Evolutionary conservation across 106 monocot genomes (phyloP), one percentile per base, ranked within the genome.

Genomic region (Dioscorea dumetorum): DNA sequence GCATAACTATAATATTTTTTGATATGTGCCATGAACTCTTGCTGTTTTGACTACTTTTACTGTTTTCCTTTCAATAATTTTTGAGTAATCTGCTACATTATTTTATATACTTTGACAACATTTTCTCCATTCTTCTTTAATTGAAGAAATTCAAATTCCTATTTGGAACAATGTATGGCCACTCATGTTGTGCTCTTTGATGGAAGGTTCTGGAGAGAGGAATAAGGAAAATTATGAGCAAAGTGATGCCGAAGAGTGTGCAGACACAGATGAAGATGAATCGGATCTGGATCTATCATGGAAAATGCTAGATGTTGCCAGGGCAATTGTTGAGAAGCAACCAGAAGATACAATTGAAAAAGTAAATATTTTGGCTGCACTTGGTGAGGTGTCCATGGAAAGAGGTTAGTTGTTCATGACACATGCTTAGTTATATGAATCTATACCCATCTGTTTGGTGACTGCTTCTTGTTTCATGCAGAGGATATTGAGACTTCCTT

Each of bases 281-380:
- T 87, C 92, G 70, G 97, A 99, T 81, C 59, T 99, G 67, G 97
- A 99, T 62, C 72, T 87, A 60, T 77, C 97, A 60, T 99, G 92
- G 92, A 99, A 92, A 70, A 90, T 99, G 92, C 77, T 99, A 51
- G 97, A 99, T 72, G 74, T 99, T 82, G 97, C 97, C 18, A 92
- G 97, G 70, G 86, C 80, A 64, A 99, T 99, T 77, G 78, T 73
- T 62, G 97, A 99, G 62, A 87, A 85, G 64, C 22, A 31, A 17
- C 68, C 86, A 22, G 82, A 81, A 69, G 80, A 83, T 73, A 87
- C 82, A 23, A 66, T 99, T 17, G 87, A 90, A 66, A 99, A 82
- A 75, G 97, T 85, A 23, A 99, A 99, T 35, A 85, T 92, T 54
- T 85, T 75, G 58, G 54, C 89, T 66, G 86, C 97, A 70, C 56